Evolutionary conservation across 2,329 filamentous ascomycete genomes (phyloP).

Genomic region (Metarhizium anisopliae): DNA sequence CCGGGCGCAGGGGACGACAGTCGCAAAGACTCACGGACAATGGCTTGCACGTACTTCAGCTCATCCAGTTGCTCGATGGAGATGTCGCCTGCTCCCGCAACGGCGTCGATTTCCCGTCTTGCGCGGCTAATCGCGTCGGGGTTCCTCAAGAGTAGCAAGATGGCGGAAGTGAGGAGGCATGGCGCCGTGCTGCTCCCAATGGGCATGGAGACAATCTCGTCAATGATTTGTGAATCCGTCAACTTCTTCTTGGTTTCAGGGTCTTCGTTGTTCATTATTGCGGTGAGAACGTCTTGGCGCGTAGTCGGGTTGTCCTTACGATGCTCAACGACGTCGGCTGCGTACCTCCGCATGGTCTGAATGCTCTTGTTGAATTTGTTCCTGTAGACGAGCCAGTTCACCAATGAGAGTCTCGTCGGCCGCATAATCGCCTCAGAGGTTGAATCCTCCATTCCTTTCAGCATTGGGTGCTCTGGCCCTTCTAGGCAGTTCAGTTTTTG

Average conservation of each 20-base stretch:
- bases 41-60: constrained; percentile 43
- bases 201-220: constrained; percentile 62
- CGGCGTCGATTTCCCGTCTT: constrained; percentile 43
- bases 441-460: constrained; percentile 44
- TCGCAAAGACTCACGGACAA: constrained; percentile 45
- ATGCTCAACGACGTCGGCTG: constrained; percentile 45
- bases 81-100: constrained; percentile 37
- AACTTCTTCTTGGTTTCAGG: constrained; percentile 51
- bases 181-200: constrained; percentile 46
- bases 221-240: constrained; percentile 50
- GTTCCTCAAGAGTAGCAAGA: constrained; percentile 44
- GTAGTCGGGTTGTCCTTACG: constrained; percentile 44
- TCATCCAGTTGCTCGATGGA: constrained; percentile 38
- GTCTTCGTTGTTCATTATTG: constrained; percentile 50
- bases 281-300: constrained; percentile 52
- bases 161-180: constrained; percentile 32
- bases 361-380: constrained; percentile 46
- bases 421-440: constrained; percentile 49
- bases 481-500: constrained; percentile 37
- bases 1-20: constrained; percentile 44
- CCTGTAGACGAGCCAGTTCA: constrained; percentile 44
- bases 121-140: constrained; percentile 38
- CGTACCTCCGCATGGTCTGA: constrained; percentile 44
- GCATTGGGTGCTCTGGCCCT: constrained; percentile 36
- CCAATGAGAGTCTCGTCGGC: constrained; percentile 37